Conservation (phyloP, 2,329 filamentous ascomycete species). For the Ceratocystis diversiconidia region DNA sequence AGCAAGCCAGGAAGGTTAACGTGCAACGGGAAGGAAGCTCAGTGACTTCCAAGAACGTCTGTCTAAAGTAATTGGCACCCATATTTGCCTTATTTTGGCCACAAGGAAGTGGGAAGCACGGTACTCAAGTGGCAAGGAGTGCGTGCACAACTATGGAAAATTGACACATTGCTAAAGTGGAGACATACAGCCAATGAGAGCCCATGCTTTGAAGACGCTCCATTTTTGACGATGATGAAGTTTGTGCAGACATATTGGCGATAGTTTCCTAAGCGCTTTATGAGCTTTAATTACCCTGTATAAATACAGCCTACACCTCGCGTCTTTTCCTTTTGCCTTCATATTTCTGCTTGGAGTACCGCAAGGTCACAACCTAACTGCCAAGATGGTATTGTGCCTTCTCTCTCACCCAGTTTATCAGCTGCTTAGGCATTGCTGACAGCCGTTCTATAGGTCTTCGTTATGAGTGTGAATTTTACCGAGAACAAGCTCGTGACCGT, state of each 20-base stretch:
- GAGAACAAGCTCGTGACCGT: conserved; percentile 75
- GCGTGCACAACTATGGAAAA: neutral
- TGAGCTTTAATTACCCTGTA: neutral
- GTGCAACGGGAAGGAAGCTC: neutral
- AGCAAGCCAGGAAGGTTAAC: neutral
- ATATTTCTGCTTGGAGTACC: neutral
- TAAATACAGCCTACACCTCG: neutral
- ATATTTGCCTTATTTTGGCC: too few relatives aligned
- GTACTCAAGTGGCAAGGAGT: neutral
- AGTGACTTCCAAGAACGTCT: neutral
- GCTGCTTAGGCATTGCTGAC: conserved; percentile 5
- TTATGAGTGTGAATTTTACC: conserved; percentile 74
- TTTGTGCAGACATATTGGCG: neutral
- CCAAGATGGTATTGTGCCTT: conserved; percentile 14
- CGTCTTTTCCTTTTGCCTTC: neutral
- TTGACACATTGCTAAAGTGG: neutral
- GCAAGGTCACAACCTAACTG: conserved; percentile 5
- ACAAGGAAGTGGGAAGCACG: neutral
- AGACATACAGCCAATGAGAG: conserved; percentile 5
- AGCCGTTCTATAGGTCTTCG: conserved; percentile 50
- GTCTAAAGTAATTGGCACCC: neutral
- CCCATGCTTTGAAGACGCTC: too few relatives aligned
- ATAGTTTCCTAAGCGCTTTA: neutral
- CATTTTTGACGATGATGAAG: conserved; percentile 10
- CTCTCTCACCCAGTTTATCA: too few relatives aligned